Evolutionary conservation across 176 grass and related monocot species (phyloP).

Genomic region (Lolium multiflorum): DNA sequence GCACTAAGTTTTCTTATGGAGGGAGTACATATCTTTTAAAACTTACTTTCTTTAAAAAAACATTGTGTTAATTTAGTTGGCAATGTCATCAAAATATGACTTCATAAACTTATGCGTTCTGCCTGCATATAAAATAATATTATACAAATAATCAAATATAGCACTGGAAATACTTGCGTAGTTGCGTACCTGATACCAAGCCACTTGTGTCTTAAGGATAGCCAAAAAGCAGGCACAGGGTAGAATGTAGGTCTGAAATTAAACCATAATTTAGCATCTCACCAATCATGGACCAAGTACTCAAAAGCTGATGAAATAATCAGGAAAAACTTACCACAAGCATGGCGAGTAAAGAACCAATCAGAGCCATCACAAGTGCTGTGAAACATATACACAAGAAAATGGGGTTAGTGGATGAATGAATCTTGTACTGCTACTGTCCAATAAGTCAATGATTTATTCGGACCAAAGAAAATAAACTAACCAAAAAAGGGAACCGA

Average conservation of each 20-base stretch:
- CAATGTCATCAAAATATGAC: background rate
- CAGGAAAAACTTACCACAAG: slow-evolving; percentile 72
- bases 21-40: background rate
- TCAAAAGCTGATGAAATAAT: background rate
- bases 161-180: background rate
- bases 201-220: slow-evolving; percentile 70
- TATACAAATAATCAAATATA: background rate
- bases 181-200: slow-evolving; percentile 69
- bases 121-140: background rate
- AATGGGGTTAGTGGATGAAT: background rate
- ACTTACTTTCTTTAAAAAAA: background rate
- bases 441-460: slow-evolving; percentile 26
- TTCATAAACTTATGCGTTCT: background rate
- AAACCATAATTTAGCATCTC: slow-evolving; percentile 16
- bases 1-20: background rate
- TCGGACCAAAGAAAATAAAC: background rate
- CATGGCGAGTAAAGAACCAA: slow-evolving; percentile 94
- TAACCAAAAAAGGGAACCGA: slow-evolving; percentile 92
- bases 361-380: slow-evolving; percentile 94
- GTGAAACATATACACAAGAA: slow-evolving; percentile 20
- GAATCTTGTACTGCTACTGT: background rate
- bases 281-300: background rate
- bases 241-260: slow-evolving; percentile 73
- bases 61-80: slow-evolving; percentile 1
- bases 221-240: slow-evolving; percentile 87